Base-by-base conservation (phyloP, 2,329 filamentous ascomycete species). In the Beauveria rudraprayagi region DNA sequence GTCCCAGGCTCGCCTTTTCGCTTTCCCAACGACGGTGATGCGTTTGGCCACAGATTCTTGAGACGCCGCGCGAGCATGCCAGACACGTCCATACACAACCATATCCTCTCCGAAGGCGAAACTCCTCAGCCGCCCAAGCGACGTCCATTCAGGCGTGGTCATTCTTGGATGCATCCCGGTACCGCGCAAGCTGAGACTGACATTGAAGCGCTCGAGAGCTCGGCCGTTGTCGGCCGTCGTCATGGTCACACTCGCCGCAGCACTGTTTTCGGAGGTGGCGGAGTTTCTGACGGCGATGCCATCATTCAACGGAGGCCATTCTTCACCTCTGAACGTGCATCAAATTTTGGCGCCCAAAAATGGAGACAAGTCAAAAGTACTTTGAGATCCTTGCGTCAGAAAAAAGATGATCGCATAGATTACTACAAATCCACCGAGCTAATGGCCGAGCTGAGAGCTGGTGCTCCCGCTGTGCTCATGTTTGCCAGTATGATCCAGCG, bases 401-500 rank as follows among this genome's bases (percentile, higher is more conserved):
- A 88, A 73, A 96, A 90, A 72, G 89, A 91, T 59, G 91, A 97
- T 60, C 88, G 89, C 50, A 89, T 97, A 63, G 94, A 99, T 72
- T 92, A 94, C 70, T 88, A 90, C 70, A 99, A 97, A 73, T 97
- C 93, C 10, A 92, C 94, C 2, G 94, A 99, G 73, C 80, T 99
- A 52, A 93, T 99, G 84, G 94, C 94, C 1, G 94, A 99, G 74
- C 79, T 99, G 43, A 84, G 94, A 54, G 95, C 94, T 48, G 94
- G 92, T 59, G 91, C 92, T 1, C 94, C 94, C 3, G 94, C 94
- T 26, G 94, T 93, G 22, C 79, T 99, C 62, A 96, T 99, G 74
- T 78, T 99, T 57, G 94, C 94, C 8, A 97, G 92, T 70, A 97
- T 97, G 90, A 94, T 97, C 68, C 94, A 97, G 75, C 84, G 94